Evolutionary conservation across 2,329 filamentous ascomycete species (phyloP).

Genomic region (Colletotrichum graminicola): DNA sequence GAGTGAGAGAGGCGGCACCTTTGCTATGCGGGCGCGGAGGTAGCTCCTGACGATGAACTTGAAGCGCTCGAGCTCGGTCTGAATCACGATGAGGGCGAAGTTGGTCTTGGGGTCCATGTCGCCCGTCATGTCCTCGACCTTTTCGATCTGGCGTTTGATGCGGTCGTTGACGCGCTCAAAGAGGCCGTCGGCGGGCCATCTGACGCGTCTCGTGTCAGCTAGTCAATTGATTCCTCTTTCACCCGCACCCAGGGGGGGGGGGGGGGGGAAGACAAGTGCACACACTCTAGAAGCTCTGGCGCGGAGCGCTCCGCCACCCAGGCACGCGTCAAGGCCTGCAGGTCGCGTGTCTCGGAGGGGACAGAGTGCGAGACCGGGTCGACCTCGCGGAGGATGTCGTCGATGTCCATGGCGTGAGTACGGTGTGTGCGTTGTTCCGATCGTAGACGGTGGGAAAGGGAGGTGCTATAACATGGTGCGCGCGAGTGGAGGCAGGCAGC

Average conservation of each 20-base stretch:
- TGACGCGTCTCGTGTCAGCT: constrained; percentile 47
- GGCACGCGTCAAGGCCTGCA: constrained; percentile 89
- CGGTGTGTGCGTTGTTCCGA: neutral
- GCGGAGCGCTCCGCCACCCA: constrained; percentile 94
- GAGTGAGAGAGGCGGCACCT: constrained; percentile 64
- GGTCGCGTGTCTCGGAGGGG: constrained; percentile 75
- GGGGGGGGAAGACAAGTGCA: constrained; percentile 1
- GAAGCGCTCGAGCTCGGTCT: constrained; percentile 94
- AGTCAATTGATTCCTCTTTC: neutral
- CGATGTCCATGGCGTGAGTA: constrained; percentile 75
- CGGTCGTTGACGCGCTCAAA: constrained; percentile 85
- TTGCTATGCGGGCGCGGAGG: constrained; percentile 85
- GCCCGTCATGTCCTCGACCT: constrained; percentile 81
- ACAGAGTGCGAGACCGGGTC: constrained; percentile 69
- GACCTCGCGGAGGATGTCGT: constrained; percentile 82
- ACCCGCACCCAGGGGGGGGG: neutral
- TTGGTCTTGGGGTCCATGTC: constrained; percentile 92
- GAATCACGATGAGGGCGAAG: constrained; percentile 92
- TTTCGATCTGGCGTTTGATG: constrained; percentile 77
- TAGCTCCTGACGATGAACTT: constrained; percentile 91
- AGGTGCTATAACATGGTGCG: constrained; percentile 28
- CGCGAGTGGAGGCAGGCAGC: neutral
- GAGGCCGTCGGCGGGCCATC: constrained; percentile 76
- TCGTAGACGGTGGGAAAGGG: neutral
- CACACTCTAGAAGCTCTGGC: constrained; percentile 87